A percentile compares a stretch with the other conserved stretches of the same genome.
Evolutionary conservation across 164 flowering plant genomes (phyloP).

Genomic region (Litsea cubeba): DNA sequence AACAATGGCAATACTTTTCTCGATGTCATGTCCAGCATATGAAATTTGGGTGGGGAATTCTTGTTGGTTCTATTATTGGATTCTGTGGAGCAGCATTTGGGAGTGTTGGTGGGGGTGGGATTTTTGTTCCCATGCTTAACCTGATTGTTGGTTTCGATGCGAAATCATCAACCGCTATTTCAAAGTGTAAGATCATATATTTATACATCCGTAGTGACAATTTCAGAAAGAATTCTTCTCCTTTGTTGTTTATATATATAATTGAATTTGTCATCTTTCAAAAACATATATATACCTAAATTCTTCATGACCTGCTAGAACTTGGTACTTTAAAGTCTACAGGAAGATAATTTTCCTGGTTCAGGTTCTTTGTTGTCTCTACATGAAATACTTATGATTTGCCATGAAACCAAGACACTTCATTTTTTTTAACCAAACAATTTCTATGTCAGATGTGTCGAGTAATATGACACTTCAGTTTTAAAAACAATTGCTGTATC

Average conservation of each 20-base stretch:
- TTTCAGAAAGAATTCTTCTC: background rate
- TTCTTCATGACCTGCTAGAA: background rate
- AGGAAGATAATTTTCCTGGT: background rate
- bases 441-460: too few relatives aligned
- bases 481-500: too few relatives aligned
- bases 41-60: conserved; percentile 76
- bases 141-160: conserved; percentile 88
- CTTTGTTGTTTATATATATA: background rate
- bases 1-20: too few relatives aligned
- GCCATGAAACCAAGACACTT: background rate
- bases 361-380: background rate
- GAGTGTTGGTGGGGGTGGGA: conserved; percentile 99
- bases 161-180: conserved; percentile 90
- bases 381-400: background rate
- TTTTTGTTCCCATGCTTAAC: conserved; percentile 93
- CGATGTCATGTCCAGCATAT: too few relatives aligned
- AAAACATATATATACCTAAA: background rate
- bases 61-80: conserved; percentile 67
- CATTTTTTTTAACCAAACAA: background rate
- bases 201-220: background rate
- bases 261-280: background rate
- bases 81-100: conserved; percentile 99
- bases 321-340: background rate
- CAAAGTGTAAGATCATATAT: conserved; percentile 60
- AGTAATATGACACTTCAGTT: too few relatives aligned